These are phyloP conservation scores for Globisporangium nodosum DNA, from an alignment of 352 stramenopile genomes.

Conservation along the genomic window DNA sequence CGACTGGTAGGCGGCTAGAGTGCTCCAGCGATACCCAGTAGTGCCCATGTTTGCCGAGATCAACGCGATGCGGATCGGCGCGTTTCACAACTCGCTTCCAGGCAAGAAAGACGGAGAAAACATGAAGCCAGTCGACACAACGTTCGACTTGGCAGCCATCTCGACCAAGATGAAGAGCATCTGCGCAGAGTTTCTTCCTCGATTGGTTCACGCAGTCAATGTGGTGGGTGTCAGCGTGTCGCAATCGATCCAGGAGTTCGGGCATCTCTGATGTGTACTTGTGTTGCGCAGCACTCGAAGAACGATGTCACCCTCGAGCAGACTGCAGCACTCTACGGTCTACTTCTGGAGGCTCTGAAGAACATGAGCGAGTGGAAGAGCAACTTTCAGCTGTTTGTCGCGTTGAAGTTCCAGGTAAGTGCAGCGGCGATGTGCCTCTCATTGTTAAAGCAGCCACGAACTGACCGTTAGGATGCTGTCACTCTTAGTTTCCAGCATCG, in stretches of 20 bases:
- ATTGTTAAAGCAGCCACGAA: background rate
- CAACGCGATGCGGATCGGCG: slow-evolving; percentile 31
- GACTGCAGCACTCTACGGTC: slow-evolving; percentile 19
- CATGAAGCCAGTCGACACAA: slow-evolving; percentile 19
- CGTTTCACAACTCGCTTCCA: slow-evolving; percentile 10
- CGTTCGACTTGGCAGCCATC: slow-evolving; percentile 23
- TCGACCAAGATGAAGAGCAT: slow-evolving; percentile 21
- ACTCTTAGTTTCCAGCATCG: slow-evolving; percentile 24
- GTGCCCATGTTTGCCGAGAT: slow-evolving; percentile 50
- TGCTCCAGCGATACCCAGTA: slow-evolving; percentile 37
- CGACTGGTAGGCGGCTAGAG: slow-evolving; percentile 24
- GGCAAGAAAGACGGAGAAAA: slow-evolving; percentile 15
- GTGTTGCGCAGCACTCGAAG: background rate
- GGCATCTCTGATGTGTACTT: background rate
- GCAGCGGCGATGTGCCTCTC: background rate
- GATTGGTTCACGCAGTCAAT: slow-evolving; percentile 35
- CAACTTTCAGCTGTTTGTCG: slow-evolving; percentile 38
- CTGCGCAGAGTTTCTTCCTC: slow-evolving; percentile 29
- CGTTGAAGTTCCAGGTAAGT: slow-evolving; percentile 52
- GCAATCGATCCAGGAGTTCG: background rate
- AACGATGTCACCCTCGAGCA: slow-evolving; percentile 10
- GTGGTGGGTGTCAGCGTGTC: slow-evolving; percentile 14
- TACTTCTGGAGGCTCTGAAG: slow-evolving; percentile 26
- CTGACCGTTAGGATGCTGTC: background rate
- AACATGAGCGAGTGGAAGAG: slow-evolving; percentile 57